A percentile compares a stretch with the other conserved stretches of the same genome.
phyloP scores from a whole-genome alignment of 805 yeast genomes.

The Saturnispora kantuleensis region DNA sequence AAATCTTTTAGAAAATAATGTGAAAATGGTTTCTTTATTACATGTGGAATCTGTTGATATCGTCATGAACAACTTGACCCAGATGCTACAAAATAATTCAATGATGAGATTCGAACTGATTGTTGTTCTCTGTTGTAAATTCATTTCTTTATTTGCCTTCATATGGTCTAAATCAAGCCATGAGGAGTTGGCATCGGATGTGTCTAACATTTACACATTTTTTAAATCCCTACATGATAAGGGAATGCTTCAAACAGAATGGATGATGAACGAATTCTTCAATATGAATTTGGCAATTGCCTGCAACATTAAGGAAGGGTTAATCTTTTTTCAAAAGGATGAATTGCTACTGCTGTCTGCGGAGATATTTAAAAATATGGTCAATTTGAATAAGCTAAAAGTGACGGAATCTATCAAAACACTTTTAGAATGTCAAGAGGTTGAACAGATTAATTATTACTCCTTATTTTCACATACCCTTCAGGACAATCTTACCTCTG shows the following conservation, averaged over 20 bases:
- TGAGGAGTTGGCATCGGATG: constrained; percentile 30
- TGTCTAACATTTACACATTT: constrained; percentile 40
- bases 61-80: constrained; percentile 11
- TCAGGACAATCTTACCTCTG: constrained; percentile 28
- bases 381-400: neutral
- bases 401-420: constrained; percentile 13
- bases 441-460: constrained; percentile 24
- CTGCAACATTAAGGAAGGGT: neutral
- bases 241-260: constrained; percentile 31
- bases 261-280: constrained; percentile 25
- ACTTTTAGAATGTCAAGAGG: constrained; percentile 17
- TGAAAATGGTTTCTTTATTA: neutral
- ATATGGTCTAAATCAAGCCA: constrained; percentile 22
- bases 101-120: constrained; percentile 33
- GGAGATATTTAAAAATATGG: constrained; percentile 2
- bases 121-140: constrained; percentile 24
- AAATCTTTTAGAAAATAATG: constrained; percentile 7
- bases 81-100: constrained; percentile 14
- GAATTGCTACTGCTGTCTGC: neutral
- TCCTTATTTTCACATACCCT: constrained; percentile 24
- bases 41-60: constrained; percentile 6
- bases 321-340: neutral
- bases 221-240: constrained; percentile 32
- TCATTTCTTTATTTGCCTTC: constrained; percentile 22
- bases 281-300: constrained; percentile 16